Conservation (phyloP, 2,329 filamentous ascomycete species). For the Cordyceps fumosorosea region DNA sequence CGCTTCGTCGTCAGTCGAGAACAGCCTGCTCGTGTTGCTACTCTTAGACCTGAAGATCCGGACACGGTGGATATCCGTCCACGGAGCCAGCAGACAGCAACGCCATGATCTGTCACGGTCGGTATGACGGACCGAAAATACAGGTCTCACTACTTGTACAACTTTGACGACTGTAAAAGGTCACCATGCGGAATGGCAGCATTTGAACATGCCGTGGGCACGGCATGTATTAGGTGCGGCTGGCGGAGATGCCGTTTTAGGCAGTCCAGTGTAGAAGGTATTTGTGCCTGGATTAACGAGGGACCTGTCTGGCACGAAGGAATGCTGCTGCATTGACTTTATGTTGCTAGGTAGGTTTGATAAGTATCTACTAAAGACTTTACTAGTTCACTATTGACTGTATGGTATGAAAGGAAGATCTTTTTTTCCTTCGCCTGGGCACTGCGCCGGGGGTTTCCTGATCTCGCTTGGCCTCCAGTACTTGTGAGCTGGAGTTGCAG, state of each 20-base stretch:
- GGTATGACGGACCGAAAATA: not conserved
- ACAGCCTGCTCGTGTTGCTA: not conserved
- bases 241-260: slow-evolving; percentile 5
- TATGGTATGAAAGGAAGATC: too few relatives aligned
- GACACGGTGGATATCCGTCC: not conserved
- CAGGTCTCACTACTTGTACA: not conserved
- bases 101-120: not conserved
- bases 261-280: not conserved
- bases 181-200: not conserved
- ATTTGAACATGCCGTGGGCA: not conserved
- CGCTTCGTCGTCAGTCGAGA: not conserved
- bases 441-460: too few relatives aligned
- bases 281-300: too few relatives aligned
- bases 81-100: not conserved
- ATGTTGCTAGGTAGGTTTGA: too few relatives aligned
- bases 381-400: too few relatives aligned
- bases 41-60: not conserved
- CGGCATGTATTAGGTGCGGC: not conserved
- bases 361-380: too few relatives aligned
- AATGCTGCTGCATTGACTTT: too few relatives aligned
- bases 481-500: too few relatives aligned
- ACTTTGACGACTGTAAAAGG: not conserved
- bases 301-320: too few relatives aligned
- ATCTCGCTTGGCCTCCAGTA: too few relatives aligned
- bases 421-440: too few relatives aligned